Evolutionary conservation across 257 asterid species (phyloP).

Genomic region (Nicotiana obtusifolia): DNA sequence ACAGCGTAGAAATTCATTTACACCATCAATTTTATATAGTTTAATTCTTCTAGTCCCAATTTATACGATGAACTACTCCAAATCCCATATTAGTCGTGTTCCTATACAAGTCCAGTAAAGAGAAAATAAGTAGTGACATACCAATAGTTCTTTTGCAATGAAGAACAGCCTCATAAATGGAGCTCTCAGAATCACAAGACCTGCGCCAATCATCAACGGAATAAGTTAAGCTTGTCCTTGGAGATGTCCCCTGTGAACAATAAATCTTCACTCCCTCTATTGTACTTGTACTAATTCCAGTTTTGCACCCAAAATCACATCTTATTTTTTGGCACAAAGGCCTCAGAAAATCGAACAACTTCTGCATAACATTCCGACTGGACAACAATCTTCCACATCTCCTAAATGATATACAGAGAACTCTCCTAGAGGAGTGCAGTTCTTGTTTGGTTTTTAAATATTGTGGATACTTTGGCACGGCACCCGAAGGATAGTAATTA

Average conservation of each 20-base stretch:
- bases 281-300: slow-evolving; percentile 11
- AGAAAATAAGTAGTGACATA: slow-evolving; percentile 16
- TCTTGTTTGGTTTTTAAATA: background rate
- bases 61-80: too few species aligned
- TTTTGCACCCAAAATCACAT: slow-evolving; percentile 19
- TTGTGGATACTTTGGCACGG: too few species aligned
- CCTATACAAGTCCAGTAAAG: too few species aligned
- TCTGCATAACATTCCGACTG: slow-evolving; percentile 25
- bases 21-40: too few species aligned
- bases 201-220: slow-evolving; percentile 61
- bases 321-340: slow-evolving; percentile 31
- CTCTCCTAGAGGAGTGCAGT: slow-evolving; percentile 13
- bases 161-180: slow-evolving; percentile 83
- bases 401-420: too few species aligned
- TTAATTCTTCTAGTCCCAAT: too few species aligned
- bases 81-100: too few species aligned
- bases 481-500: background rate
- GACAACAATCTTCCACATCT: background rate
- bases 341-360: slow-evolving; percentile 45
- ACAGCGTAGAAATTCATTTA: too few species aligned
- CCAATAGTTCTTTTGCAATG: slow-evolving; percentile 77
- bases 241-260: slow-evolving; percentile 41
- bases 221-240: slow-evolving; percentile 55
- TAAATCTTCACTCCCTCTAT: background rate
- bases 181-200: slow-evolving; percentile 84